A percentile compares a stretch with the other conserved stretches of the same genome.
Conservation (phyloP, 768 basidiomycete genomes). For the Pleurotus citrinopileatus region DNA sequence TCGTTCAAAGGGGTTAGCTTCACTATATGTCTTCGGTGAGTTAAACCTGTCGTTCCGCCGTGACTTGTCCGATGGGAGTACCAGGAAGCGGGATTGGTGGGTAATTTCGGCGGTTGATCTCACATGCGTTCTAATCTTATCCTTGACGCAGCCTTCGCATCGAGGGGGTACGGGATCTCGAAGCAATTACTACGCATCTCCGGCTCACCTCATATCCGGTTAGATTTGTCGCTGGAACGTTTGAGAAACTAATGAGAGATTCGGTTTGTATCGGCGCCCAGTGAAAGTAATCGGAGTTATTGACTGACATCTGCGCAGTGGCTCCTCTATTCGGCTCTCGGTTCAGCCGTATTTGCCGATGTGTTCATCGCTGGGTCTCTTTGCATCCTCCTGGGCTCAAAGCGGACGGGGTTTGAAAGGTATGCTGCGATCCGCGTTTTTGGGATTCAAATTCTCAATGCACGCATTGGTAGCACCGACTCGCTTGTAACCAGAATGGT, state of each 20-base stretch:
- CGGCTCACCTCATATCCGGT: neutral
- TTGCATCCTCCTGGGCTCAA: conserved; percentile 38
- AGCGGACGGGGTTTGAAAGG: conserved; percentile 33
- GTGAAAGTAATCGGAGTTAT: neutral
- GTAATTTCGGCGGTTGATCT: neutral
- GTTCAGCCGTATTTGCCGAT: conserved; percentile 41
- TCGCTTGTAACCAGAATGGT: conserved; percentile 41
- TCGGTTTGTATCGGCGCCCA: neutral
- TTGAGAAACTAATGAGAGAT: conserved; percentile 18
- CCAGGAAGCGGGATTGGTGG: conserved; percentile 7
- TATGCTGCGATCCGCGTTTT: conserved; percentile 12
- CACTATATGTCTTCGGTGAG: conserved; percentile 11
- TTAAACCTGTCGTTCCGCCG: neutral
- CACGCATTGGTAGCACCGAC: conserved; percentile 26
- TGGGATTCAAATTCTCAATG: neutral
- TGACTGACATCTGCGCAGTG: conserved; percentile 17
- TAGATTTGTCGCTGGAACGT: conserved; percentile 23
- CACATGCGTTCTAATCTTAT: neutral
- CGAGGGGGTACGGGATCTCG: conserved; percentile 21
- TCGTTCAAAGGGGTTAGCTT: neutral
- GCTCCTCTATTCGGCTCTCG: conserved; percentile 28
- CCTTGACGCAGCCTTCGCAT: conserved; percentile 23
- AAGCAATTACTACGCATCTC: neutral
- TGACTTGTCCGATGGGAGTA: neutral
- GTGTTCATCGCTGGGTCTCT: conserved; percentile 39